phyloP scores from a whole-genome alignment of 2,329 filamentous ascomycete genomes.

The Hypoxylon sp. region DNA sequence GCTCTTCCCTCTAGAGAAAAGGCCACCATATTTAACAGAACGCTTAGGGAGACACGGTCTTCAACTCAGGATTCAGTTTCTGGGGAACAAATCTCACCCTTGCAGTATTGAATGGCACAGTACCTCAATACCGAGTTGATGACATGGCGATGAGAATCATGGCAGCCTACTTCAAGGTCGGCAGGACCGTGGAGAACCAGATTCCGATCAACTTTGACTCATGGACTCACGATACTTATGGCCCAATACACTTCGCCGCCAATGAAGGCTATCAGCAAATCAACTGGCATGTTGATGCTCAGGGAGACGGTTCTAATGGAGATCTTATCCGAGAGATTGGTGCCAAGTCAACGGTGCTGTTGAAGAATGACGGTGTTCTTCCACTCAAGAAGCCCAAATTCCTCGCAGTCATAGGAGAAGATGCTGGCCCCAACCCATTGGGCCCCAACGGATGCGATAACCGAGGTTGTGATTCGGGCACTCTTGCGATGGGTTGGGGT shows the following conservation, averaged over 20 bases:
- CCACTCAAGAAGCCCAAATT: constrained; percentile 85
- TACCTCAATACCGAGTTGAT: constrained; percentile 88
- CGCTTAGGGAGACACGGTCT: constrained; percentile 76
- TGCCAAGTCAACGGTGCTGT: constrained; percentile 84
- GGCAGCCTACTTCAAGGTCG: constrained; percentile 78
- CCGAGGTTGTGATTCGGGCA: constrained; percentile 72
- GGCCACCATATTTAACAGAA: too few relatives aligned
- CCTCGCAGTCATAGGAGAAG: constrained; percentile 83
- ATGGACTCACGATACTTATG: constrained; percentile 85
- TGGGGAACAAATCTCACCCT: constrained; percentile 92
- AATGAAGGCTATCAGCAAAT: constrained; percentile 75
- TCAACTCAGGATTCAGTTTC: constrained; percentile 79
- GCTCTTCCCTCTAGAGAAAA: too few relatives aligned
- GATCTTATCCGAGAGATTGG: constrained; percentile 81
- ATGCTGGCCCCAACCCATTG: constrained; percentile 80
- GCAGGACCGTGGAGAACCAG: constrained; percentile 63
- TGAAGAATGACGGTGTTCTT: constrained; percentile 86
- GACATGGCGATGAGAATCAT: constrained; percentile 92
- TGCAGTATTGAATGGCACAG: constrained; percentile 88
- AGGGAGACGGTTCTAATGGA: constrained; percentile 73
- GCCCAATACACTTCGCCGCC: constrained; percentile 75
- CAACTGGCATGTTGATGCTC: constrained; percentile 89
- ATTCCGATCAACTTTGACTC: constrained; percentile 85
- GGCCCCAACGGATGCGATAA: constrained; percentile 87
- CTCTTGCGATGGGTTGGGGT: constrained; percentile 84